phyloP scores from a whole-genome alignment of 177 flowering plant genomes.

The Vitis hybrid region DNA sequence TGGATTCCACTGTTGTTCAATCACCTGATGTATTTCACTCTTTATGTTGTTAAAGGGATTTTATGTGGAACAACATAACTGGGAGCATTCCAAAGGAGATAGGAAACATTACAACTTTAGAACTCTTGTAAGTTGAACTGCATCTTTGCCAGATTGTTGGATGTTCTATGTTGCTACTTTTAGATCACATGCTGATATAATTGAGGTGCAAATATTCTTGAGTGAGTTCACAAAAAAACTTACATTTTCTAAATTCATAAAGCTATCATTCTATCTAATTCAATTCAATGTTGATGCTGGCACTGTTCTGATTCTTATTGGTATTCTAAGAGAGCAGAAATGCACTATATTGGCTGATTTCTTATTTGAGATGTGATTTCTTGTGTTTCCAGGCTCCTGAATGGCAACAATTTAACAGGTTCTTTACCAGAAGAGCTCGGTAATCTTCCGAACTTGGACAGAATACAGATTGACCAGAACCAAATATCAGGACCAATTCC shows the following conservation, averaged over 20 bases:
- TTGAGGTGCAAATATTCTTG: background rate
- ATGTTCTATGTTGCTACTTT: background rate
- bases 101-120: slow-evolving; percentile 44
- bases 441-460: slow-evolving; percentile 65
- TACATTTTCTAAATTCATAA: background rate
- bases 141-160: background rate
- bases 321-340: background rate
- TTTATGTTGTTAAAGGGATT: slow-evolving; percentile 27
- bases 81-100: slow-evolving; percentile 55
- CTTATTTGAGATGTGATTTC: slow-evolving; percentile 5
- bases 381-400: slow-evolving; percentile 71
- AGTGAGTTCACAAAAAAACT: background rate
- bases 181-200: background rate
- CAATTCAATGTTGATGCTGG: background rate
- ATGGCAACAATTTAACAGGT: slow-evolving; percentile 82
- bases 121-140: slow-evolving; percentile 42
- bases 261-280: background rate
- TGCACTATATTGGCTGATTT: background rate
- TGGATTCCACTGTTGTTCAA: background rate
- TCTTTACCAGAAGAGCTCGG: slow-evolving; percentile 89
- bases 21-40: slow-evolving; percentile 1
- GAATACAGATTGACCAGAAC: slow-evolving; percentile 86
- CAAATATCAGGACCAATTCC: slow-evolving; percentile 85
- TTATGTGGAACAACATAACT: slow-evolving; percentile 50
- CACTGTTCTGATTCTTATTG: background rate